These are phyloP conservation scores for Tricladium varicosporioides DNA, from an alignment of 2,329 filamentous ascomycete species.

Conservation along the genomic window DNA sequence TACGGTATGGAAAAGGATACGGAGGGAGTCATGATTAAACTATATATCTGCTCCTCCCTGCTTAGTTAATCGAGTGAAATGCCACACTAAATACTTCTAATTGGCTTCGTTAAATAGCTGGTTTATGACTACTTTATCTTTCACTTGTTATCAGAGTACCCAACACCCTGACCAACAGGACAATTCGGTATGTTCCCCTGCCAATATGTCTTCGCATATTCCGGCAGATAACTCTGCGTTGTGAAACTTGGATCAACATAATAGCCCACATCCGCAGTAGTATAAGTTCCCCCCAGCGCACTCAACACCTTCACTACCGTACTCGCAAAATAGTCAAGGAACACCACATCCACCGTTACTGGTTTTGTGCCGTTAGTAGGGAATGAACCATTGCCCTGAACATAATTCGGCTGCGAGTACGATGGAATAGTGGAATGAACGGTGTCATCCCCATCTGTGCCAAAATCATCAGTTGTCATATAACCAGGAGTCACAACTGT, in stretches of 20 bases:
- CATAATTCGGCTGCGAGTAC: slow-evolving; percentile 77
- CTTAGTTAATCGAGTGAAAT: too few relatives aligned
- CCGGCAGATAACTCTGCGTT: slow-evolving; percentile 33
- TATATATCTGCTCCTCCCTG: too few relatives aligned
- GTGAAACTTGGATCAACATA: slow-evolving; percentile 33
- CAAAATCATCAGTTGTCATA: slow-evolving; percentile 81
- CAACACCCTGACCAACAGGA: slow-evolving; percentile 28
- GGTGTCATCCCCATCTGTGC: slow-evolving; percentile 83
- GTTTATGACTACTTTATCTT: not conserved
- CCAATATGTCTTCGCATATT: slow-evolving; percentile 33
- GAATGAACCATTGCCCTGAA: slow-evolving; percentile 68
- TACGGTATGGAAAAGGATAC: too few relatives aligned
- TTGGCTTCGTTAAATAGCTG: too few relatives aligned
- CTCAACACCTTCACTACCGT: slow-evolving; percentile 75
- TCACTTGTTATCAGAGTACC: slow-evolving; percentile 11
- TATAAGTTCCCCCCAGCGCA: slow-evolving; percentile 32
- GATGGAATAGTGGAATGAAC: slow-evolving; percentile 71
- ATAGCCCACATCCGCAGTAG: slow-evolving; percentile 28
- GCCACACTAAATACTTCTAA: too few relatives aligned
- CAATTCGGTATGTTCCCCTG: slow-evolving; percentile 30
- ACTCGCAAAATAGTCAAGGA: slow-evolving; percentile 83
- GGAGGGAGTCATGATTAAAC: too few relatives aligned
- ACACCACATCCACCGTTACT: slow-evolving; percentile 78
- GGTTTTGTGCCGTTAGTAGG: slow-evolving; percentile 50
- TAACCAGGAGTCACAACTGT: slow-evolving; percentile 61